Base-by-base conservation (phyloP, 306 rosid species). In the Oemleria cerasiformis region DNA sequence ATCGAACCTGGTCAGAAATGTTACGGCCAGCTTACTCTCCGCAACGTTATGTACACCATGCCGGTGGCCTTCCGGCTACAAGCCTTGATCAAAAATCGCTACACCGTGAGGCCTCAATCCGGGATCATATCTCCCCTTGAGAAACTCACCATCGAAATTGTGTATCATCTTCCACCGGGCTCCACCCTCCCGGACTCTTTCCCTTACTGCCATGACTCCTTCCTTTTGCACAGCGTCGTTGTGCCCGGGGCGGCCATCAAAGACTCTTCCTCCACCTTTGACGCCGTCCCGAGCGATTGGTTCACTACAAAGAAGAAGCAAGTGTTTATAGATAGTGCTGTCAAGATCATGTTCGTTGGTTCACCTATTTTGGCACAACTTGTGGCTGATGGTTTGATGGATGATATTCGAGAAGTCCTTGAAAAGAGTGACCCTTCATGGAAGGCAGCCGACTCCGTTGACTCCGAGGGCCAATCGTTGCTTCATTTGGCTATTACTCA, bases 21-120 rank as follows among this genome's bases (percentile, higher is more conserved):
- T 25, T 68, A 65, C 7, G 97, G 97, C 45, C 67, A 43, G 8
- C 75, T 90, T 4, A 86, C 88, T 40, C 59, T 92, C 36, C 79
- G 87, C 59, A 92, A 92, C 45, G 98, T 92, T 39, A 92, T 92
- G 98, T 83, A 90, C 81, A 92, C 98, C 14, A 90, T 92, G 98
- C 97, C 98, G 0, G 96, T 92, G 42, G 98, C 98, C 59, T 92
- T 90, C 56, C 73, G 88, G 45, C 88, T 92, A 19, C 93, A 90
- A 39, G 88, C 97, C 0, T 56, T 84, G 9, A 74, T 86, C 69
- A 90, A 85, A 60, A 73, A 83, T 4, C 90, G 92, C n/a, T 92
- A 86, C 77, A 70, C 86, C 0, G 81, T 90, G 14, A 85, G 75
- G 60, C 98, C 98, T 0, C 90, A 88, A 3, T 77, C 92, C 0